Conservation (phyloP, 768 basidiomycete species). For the Amanita pallidorosea region DNA sequence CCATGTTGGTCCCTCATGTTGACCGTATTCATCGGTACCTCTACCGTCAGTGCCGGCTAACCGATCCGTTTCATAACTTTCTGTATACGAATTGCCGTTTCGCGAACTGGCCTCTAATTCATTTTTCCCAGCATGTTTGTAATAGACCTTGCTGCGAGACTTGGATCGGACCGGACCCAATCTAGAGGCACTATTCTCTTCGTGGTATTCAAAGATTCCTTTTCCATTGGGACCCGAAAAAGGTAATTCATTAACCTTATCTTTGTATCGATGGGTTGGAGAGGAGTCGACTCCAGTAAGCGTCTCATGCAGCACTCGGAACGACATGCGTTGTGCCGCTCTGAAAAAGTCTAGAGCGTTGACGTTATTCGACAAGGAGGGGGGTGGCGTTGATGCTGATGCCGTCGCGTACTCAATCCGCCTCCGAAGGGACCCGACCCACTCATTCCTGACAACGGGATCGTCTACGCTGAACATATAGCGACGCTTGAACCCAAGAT, state of each 20-base stretch:
- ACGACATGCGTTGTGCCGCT: conserved; percentile 67
- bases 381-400: conserved; percentile 21
- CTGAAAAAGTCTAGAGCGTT: conserved; percentile 39
- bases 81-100: conserved; percentile 11
- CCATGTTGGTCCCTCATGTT: conserved; percentile 45
- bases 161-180: conserved; percentile 40
- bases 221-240: conserved; percentile 4
- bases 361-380: conserved; percentile 17
- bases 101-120: conserved; percentile 40
- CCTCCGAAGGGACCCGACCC: conserved; percentile 57
- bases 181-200: conserved; percentile 12
- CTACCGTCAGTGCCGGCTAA: conserved; percentile 14
- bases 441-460: conserved; percentile 61
- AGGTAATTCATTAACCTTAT: conserved; percentile 4
- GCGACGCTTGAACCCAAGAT: conserved; percentile 57
- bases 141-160: conserved; percentile 62
- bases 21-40: conserved; percentile 19
- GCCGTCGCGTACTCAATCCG: conserved; percentile 46
- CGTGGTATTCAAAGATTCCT: background rate
- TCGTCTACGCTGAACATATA: conserved; percentile 96
- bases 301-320: conserved; percentile 78
- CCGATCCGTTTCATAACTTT: conserved; percentile 20
- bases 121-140: conserved; percentile 49
- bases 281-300: conserved; percentile 36
- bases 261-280: conserved; percentile 5